Evolutionary conservation across 1,139 yeast genomes (phyloP).

Genomic region (Ogataea hybrid): DNA sequence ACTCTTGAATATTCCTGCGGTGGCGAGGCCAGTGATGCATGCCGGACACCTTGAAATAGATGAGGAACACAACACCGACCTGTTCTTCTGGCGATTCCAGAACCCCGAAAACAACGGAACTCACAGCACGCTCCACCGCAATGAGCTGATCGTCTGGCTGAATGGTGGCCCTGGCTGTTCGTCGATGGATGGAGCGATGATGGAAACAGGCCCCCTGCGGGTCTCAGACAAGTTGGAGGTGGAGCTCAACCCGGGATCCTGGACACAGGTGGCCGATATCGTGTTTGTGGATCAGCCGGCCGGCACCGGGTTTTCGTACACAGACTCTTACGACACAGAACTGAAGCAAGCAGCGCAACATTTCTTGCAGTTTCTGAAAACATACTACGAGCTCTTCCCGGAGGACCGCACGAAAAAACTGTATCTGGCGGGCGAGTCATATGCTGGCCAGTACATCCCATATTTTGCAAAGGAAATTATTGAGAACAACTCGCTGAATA

Average conservation of each 20-base stretch:
- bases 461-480: constrained; percentile 69
- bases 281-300: constrained; percentile 93
- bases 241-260: constrained; percentile 67
- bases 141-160: constrained; percentile 69
- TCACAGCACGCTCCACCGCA: constrained; percentile 2
- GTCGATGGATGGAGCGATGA: constrained; percentile 94
- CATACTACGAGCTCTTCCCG: constrained; percentile 72
- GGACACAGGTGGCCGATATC: constrained; percentile 80
- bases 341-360: constrained; percentile 58
- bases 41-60: constrained; percentile 68
- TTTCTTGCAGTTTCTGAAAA: constrained; percentile 62
- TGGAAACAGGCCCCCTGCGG: constrained; percentile 91
- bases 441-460: constrained; percentile 97
- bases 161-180: constrained; percentile 99
- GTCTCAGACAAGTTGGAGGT: constrained; percentile 43
- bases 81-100: constrained; percentile 79
- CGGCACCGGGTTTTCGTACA: constrained; percentile 86
- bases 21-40: constrained; percentile 49
- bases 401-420: constrained; percentile 66
- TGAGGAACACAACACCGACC: constrained; percentile 53
- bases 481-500: constrained; percentile 27
- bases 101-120: constrained; percentile 24
- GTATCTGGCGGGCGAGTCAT: constrained; percentile 90
- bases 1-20: constrained; percentile 13
- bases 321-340: constrained; percentile 55